phyloP scores from a whole-genome alignment of 345 rosid species.

The Trapa incisa region DNA sequence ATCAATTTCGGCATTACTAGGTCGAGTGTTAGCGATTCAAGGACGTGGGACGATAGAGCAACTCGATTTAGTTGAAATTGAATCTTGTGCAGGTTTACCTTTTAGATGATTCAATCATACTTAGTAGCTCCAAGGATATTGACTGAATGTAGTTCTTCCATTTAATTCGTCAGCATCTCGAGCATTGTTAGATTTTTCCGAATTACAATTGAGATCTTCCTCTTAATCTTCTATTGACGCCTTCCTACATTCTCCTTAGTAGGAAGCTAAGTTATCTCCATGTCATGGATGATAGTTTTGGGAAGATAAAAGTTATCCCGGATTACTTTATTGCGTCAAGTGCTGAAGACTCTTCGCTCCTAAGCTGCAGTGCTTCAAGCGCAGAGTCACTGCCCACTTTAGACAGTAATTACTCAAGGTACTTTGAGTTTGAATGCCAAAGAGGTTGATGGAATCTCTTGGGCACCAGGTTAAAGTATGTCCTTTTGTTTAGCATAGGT shows the following conservation, averaged over 20 bases:
- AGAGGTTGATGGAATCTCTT: neutral
- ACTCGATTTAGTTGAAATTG: too few relatives aligned
- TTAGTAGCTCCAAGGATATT: too few relatives aligned
- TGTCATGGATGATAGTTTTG: constrained; percentile 76
- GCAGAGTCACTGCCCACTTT: constrained; percentile 18
- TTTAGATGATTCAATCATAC: too few relatives aligned
- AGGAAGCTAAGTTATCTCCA: constrained; percentile 24
- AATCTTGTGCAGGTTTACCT: too few relatives aligned
- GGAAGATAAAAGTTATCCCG: constrained; percentile 47
- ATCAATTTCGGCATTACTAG: too few relatives aligned
- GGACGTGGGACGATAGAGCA: too few relatives aligned
- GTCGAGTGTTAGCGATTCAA: too few relatives aligned
- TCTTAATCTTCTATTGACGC: neutral
- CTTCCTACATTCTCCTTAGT: neutral
- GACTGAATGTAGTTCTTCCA: too few relatives aligned
- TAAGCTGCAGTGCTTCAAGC: constrained; percentile 28
- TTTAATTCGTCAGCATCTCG: neutral
- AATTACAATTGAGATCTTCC: neutral
- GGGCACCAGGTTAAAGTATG: constrained; percentile 13
- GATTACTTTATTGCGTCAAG: constrained; percentile 62
- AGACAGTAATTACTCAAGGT: constrained; percentile 34
- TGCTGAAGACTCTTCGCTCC: constrained; percentile 21
- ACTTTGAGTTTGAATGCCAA: constrained; percentile 7
- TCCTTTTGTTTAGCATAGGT: constrained; percentile 50
- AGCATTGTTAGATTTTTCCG: neutral